These are phyloP conservation scores for Colletotrichum brevisporum DNA, from an alignment of 2,329 filamentous ascomycete genomes.

Conservation along the genomic window DNA sequence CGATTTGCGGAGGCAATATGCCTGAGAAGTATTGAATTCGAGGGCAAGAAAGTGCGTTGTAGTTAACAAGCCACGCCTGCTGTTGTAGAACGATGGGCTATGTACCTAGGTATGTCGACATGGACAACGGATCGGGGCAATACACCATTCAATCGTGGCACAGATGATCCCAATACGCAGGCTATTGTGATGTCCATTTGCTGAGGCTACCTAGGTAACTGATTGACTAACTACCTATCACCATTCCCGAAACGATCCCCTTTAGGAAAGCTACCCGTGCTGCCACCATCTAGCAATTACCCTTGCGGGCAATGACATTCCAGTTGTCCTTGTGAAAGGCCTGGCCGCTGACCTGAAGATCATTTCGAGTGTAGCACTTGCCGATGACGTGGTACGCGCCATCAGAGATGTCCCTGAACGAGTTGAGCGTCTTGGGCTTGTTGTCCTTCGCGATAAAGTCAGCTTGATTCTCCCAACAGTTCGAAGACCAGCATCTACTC, in stretches of 20 bases:
- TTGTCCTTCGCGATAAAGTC: conserved; percentile 25
- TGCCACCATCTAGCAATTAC: conserved; percentile 9
- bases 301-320: conserved; percentile 18
- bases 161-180: too few relatives aligned
- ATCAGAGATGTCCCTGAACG: conserved; percentile 25
- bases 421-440: conserved; percentile 10
- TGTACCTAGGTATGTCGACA: too few relatives aligned
- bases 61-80: too few relatives aligned
- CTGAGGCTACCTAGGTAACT: too few relatives aligned
- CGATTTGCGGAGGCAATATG: background rate
- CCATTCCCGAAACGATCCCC: too few relatives aligned
- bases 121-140: too few relatives aligned
- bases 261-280: too few relatives aligned
- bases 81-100: too few relatives aligned
- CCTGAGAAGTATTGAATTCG: background rate
- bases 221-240: too few relatives aligned
- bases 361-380: background rate
- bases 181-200: too few relatives aligned
- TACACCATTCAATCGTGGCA: too few relatives aligned
- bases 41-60: too few relatives aligned
- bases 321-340: conserved; percentile 17
- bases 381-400: conserved; percentile 13
- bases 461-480: background rate
- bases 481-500: background rate
- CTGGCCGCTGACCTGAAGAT: conserved; percentile 11